Evolutionary conservation across 1,284 basidiomycete genomes (phyloP).

Genomic region (Erythrobasidium hasegawianum): DNA sequence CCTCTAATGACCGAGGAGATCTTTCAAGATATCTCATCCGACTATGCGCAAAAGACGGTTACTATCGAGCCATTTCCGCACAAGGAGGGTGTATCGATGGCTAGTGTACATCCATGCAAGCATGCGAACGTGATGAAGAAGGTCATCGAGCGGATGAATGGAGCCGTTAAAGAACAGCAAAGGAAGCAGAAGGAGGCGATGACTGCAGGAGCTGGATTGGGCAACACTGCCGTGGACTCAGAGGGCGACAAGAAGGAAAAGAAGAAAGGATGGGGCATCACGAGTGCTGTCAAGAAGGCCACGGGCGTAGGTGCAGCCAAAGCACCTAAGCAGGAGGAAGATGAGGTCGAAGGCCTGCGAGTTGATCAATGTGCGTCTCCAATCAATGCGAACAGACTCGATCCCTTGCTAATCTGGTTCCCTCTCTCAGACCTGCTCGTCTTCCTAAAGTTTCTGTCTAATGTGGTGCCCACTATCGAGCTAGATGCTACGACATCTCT

Average conservation of each 20-base stretch:
- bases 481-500: constrained; percentile 44
- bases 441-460: constrained; percentile 95
- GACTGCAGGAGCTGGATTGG: not conserved
- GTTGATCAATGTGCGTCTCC: constrained; percentile 70
- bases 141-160: constrained; percentile 97
- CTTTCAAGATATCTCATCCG: constrained; percentile 94
- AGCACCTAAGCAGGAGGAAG: constrained; percentile 45
- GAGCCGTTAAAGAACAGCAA: constrained; percentile 52
- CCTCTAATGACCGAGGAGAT: constrained; percentile 71
- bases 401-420: not conserved
- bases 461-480: constrained; percentile 88
- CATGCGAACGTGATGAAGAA: constrained; percentile 99
- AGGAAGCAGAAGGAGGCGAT: constrained; percentile 49
- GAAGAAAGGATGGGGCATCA: constrained; percentile 69
- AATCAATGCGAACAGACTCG: no score
- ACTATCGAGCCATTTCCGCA: constrained; percentile 98
- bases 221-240: not conserved
- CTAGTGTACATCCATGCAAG: constrained; percentile 95
- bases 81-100: constrained; percentile 64
- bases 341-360: constrained; percentile 74
- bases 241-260: constrained; percentile 51
- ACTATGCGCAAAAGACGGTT: constrained; percentile 97
- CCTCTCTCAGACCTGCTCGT: constrained; percentile 36
- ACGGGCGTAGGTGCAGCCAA: constrained; percentile 53
- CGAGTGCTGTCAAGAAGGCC: constrained; percentile 65